Percentiles rank a stretch among this genome's conserved stretches.
These are phyloP conservation scores for Backusella circina DNA, from an alignment of 192 early-diverging fungal species.

Conservation along the genomic window DNA sequence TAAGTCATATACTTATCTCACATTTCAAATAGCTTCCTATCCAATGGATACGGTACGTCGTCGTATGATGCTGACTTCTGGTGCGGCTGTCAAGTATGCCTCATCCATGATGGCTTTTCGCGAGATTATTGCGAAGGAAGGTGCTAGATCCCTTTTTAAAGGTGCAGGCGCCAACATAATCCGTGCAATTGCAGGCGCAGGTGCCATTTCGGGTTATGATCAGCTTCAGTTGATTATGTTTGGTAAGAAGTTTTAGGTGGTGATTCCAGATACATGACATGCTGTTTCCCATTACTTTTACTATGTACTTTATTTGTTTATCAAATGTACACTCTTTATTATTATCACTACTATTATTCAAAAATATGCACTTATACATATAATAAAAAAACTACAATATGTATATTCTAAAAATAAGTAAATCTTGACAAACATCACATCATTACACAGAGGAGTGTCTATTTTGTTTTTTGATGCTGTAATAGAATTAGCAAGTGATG, in stretches of 20 bases:
- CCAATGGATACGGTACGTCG: constrained; percentile 98
- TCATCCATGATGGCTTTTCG: constrained; percentile 80
- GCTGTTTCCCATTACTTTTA: too few relatives aligned
- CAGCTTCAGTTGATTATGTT: constrained; percentile 41
- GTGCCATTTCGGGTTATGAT: constrained; percentile 84
- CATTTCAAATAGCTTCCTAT: constrained; percentile 88
- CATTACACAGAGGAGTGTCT: neutral
- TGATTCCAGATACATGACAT: too few relatives aligned
- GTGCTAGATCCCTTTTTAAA: constrained; percentile 94
- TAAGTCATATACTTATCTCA: neutral
- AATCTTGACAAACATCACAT: neutral
- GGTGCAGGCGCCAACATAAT: constrained; percentile 99
- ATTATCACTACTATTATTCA: too few relatives aligned
- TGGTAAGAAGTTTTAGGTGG: constrained; percentile 23
- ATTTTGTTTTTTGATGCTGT: constrained; percentile 24
- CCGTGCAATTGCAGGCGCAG: constrained; percentile 95
- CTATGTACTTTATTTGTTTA: too few relatives aligned
- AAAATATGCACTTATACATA: too few relatives aligned
- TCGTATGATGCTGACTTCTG: constrained; percentile 95
- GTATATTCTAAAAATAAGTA: neutral
- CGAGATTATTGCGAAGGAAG: constrained; percentile 91
- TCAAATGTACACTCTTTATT: too few relatives aligned
- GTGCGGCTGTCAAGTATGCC: constrained; percentile 87
- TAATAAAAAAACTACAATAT: neutral
- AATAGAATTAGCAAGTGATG: neutral